These are phyloP conservation scores for Pichia sp. DNA, from an alignment of 1,139 yeast species.

Conservation along the genomic window DNA sequence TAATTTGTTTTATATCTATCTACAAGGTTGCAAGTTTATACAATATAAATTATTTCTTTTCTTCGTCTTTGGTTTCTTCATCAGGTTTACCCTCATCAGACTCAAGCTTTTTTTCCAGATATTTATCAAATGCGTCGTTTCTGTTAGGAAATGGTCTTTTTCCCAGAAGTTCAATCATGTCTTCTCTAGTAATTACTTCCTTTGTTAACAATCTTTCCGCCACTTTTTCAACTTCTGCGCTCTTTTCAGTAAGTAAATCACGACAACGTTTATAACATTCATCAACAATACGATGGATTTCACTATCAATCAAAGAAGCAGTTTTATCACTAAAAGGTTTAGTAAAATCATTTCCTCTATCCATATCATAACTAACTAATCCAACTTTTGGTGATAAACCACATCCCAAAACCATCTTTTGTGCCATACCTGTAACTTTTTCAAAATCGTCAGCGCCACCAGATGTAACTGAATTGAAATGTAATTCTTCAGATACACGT, in stretches of 20 bases:
- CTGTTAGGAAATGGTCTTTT: slow-evolving; percentile 73
- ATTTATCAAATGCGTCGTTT: slow-evolving; percentile 92
- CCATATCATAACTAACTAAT: slow-evolving; percentile 49
- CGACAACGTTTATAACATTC: slow-evolving; percentile 73
- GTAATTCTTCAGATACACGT: slow-evolving; percentile 88
- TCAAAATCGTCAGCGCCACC: slow-evolving; percentile 97
- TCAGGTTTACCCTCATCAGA: neutral
- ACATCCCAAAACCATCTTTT: slow-evolving; percentile 81
- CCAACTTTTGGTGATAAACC: slow-evolving; percentile 92
- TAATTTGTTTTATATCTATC: too few species aligned
- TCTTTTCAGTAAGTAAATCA: slow-evolving; percentile 59
- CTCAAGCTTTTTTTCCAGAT: slow-evolving; percentile 30
- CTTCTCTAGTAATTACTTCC: slow-evolving; percentile 76
- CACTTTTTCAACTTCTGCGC: slow-evolving; percentile 70
- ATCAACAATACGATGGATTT: slow-evolving; percentile 73
- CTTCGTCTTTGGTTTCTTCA: neutral
- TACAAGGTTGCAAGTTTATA: too few species aligned
- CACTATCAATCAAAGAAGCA: slow-evolving; percentile 71
- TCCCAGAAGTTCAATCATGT: slow-evolving; percentile 68
- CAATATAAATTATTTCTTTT: neutral
- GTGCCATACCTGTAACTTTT: slow-evolving; percentile 93
- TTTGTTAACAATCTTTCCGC: slow-evolving; percentile 75
- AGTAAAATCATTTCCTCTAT: slow-evolving; percentile 45
- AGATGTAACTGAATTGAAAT: slow-evolving; percentile 82
- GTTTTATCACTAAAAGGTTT: slow-evolving; percentile 93